Percentiles rank a stretch among this genome's conserved stretches.
Conservation (phyloP, 2,329 filamentous ascomycete species). For the Verticillium zaregamsianum region DNA sequence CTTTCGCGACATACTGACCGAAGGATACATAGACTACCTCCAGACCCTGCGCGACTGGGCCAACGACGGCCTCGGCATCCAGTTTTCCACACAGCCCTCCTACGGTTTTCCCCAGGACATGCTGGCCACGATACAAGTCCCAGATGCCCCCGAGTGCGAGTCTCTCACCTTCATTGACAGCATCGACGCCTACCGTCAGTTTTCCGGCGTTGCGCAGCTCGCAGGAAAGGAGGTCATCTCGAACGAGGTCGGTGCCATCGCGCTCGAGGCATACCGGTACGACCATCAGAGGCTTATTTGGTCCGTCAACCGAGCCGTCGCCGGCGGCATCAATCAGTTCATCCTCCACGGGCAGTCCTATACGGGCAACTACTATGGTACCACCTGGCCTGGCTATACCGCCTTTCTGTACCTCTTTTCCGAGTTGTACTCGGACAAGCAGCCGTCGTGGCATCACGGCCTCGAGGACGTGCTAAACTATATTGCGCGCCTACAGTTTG, state of each 20-base stretch:
- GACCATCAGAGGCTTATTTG: conserved; percentile 18
- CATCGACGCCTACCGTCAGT: conserved; percentile 36
- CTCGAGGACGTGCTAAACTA: conserved; percentile 27
- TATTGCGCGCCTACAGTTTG: conserved; percentile 29
- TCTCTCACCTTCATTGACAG: conserved; percentile 27
- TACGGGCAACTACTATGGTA: conserved; percentile 34
- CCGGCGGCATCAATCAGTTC: conserved; percentile 36
- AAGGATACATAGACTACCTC: conserved; percentile 22
- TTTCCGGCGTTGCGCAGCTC: conserved; percentile 31
- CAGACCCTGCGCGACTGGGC: conserved; percentile 24
- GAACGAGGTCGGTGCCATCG: conserved; percentile 28
- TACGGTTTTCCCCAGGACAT: conserved; percentile 40
- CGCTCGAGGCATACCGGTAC: conserved; percentile 17
- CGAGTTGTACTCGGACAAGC: conserved; percentile 31
- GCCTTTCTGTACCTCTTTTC: conserved; percentile 37
- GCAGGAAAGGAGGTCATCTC: conserved; percentile 33
- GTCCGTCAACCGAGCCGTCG: conserved; percentile 31
- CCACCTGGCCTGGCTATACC: conserved; percentile 44
- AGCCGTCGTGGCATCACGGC: conserved; percentile 32
- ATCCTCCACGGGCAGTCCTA: conserved; percentile 40
- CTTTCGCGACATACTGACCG: conserved; percentile 1
- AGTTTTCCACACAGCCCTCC: conserved; percentile 31
- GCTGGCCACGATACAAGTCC: conserved; percentile 28
- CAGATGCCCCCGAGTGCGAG: conserved; percentile 36
- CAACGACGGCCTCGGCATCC: conserved; percentile 21